Base-by-base conservation (phyloP, 2,329 filamentous ascomycete species). In the Diaporthe helianthi region DNA sequence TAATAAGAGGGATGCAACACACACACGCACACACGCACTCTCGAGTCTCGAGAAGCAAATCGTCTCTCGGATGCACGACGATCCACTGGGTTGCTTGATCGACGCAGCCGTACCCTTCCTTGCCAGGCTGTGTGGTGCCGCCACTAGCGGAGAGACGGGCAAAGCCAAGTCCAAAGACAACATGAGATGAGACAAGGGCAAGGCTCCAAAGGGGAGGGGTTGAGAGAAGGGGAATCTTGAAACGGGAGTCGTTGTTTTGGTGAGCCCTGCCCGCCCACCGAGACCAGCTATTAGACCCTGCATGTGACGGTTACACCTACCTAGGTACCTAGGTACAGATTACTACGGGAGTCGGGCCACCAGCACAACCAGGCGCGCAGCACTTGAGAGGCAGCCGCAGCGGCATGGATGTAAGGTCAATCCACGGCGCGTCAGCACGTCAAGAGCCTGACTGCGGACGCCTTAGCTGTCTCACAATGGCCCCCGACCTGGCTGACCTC, bases 31-130 rank as follows among this genome's bases (percentile, higher is more conserved):
- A 49, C 47, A 17, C 36, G 10, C n/a, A n/a, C n/a, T n/a, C n/a
- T 38, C 4, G 33, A 61, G 58, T 49, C 58, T 61, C 58, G 58
- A 47, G 54, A 38, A 29, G 67, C 51, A 38, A n/a, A 41, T 69
- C 60, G 38, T 66, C 26, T 47, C 52, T 66, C 61, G 67, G 68
- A 69, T 49, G 68, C 65, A 65, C 38, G 68, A 51, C 61, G 61
- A 67, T 67, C 53, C 63, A 61, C 49, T 65, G 51, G n/a, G 41
- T 66, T 69, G 68, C 65, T 60, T 69, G 68, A 69, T 69, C 68
- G 68, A 66, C 68, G 68, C 68, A 69, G 52, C 68, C 68, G 52
- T 66, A 55, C 58, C 58, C 58, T 33, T 24, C 58, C 58, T 33
- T 24, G 58, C 44, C 49, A 69, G 68, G 61, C 49, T 66, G 44